Evolutionary conservation across 768 basidiomycete genomes (phyloP), one percentile per base, ranked within the genome.

Genomic region (Panellus pusillus): DNA sequence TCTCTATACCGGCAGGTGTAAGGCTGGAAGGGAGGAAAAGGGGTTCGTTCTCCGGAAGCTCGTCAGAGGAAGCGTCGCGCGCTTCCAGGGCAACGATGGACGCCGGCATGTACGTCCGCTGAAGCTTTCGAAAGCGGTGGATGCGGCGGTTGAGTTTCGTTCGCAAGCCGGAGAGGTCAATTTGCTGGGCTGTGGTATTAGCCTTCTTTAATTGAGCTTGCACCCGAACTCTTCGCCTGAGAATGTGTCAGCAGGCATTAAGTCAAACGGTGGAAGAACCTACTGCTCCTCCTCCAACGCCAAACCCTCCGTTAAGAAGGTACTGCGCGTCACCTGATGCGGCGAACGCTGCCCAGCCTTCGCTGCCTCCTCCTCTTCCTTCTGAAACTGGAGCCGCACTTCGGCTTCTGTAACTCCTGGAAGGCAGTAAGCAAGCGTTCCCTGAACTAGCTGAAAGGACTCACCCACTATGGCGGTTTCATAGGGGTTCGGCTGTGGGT

Each of bases 21-120:
- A n/a, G n/a, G n/a, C n/a, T n/a, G n/a, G 60, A 63, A 0, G 61
- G 65, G 2, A 65, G 43, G 50, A 60, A 58, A 0, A 66, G 52
- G 6, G 46, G 44, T 14, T 43, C 38, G 5, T 59, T 44, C 44
- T 64, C 61, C 9, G 60, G 29, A 8, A 5, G 44, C 32, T 39
- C 41, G 27, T 42, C 45, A 12, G n/a, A 12, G 3, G 15, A 11
- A 5, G 24, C 5, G 35, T 19, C 36, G 0, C 28, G 9, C 11
- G 18, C 24, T 3, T 14, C 29, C 12, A 53, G n/a, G 2, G 37
- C 43, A 4, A 28, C 14, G 4, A 52, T 29, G 0, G 56, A 39
- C 15, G 28, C 51, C 5, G 56, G 56, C 1, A 47, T 48, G 24
- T 58, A 58, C 1, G 47, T 47, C 1, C 35, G 36, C 14, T 58